A percentile compares a stretch with the other conserved stretches of the same genome.
phyloP scores from a whole-genome alignment of 768 basidiomycete species.

The Podaxis sp. region DNA sequence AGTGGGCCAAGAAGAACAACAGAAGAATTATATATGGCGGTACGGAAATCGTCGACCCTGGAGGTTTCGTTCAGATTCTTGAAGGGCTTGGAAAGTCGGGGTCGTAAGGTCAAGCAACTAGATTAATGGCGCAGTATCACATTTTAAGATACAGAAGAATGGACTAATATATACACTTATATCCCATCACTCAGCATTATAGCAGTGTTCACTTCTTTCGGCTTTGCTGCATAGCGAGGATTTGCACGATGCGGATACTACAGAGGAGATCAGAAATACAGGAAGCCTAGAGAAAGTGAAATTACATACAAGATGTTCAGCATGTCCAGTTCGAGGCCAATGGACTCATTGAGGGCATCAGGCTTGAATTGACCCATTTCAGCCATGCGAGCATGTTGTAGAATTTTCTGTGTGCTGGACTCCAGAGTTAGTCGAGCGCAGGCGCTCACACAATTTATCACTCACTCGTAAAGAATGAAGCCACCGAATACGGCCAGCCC shows the following conservation, averaged over 20 bases:
- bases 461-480: conserved; percentile 85
- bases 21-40: conserved; percentile 92
- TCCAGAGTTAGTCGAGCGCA: conserved; percentile 9
- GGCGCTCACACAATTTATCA: neutral
- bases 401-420: conserved; percentile 78
- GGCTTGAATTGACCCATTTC: conserved; percentile 63
- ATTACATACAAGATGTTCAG: conserved; percentile 80
- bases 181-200: neutral
- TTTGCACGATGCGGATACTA: conserved; percentile 80
- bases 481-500: conserved; percentile 87
- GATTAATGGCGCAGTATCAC: neutral
- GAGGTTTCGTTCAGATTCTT: conserved; percentile 75
- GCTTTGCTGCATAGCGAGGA: conserved; percentile 68
- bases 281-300: neutral
- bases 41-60: conserved; percentile 92
- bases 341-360: conserved; percentile 79
- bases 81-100: conserved; percentile 59
- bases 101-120: conserved; percentile 8
- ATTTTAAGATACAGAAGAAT: conserved; percentile 3
- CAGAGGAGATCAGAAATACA: conserved; percentile 2
- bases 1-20: conserved; percentile 84
- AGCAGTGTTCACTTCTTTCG: conserved; percentile 43
- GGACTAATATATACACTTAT: conserved; percentile 8
- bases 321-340: conserved; percentile 81
- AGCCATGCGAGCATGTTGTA: conserved; percentile 72